A percentile compares a stretch with the other conserved stretches of the same genome.
Conservation (phyloP, 1,284 basidiomycete species). For the Cystobasidium pallidum region DNA sequence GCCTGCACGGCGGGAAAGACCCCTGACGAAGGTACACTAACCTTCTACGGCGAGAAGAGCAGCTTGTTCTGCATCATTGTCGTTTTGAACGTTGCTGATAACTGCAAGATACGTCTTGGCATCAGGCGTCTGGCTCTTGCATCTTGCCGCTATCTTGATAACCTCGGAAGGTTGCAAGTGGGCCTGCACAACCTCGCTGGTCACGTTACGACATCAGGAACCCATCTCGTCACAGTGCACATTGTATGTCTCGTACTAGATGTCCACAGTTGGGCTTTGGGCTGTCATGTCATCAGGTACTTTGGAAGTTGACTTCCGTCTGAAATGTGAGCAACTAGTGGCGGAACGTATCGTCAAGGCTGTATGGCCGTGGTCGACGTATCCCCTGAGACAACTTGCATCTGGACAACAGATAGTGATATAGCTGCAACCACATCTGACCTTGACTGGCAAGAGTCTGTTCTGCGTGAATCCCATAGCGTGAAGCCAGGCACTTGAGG, state of each 20-base stretch:
- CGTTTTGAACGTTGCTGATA: slow-evolving; percentile 35
- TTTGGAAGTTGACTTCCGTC: slow-evolving; percentile 4
- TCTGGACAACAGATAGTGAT: too few species aligned
- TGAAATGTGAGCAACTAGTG: not conserved
- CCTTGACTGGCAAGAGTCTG: too few species aligned
- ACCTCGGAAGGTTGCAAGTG: slow-evolving; percentile 29
- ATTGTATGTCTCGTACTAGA: slow-evolving; percentile 20
- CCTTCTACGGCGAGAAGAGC: slow-evolving; percentile 24
- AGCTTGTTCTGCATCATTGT: slow-evolving; percentile 32
- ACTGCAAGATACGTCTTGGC: slow-evolving; percentile 29
- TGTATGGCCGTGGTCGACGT: too few species aligned
- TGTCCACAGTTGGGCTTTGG: slow-evolving; percentile 7
- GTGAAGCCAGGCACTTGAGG: not conserved
- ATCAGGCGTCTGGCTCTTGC: slow-evolving; percentile 16
- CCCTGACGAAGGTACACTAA: not conserved
- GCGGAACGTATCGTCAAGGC: slow-evolving; percentile 7
- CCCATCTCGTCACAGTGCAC: too few species aligned
- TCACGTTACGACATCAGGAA: not conserved
- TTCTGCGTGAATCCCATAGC: too few species aligned
- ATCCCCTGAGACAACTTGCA: too few species aligned
- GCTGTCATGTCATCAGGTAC: slow-evolving; percentile 9
- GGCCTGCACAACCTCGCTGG: not conserved
- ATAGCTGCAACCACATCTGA: too few species aligned
- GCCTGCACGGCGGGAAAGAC: not conserved
- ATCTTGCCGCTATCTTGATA: slow-evolving; percentile 39